Evolutionary conservation across 2,329 filamentous ascomycete genomes (phyloP).

Genomic region (Tolypocladium endophyticum): DNA sequence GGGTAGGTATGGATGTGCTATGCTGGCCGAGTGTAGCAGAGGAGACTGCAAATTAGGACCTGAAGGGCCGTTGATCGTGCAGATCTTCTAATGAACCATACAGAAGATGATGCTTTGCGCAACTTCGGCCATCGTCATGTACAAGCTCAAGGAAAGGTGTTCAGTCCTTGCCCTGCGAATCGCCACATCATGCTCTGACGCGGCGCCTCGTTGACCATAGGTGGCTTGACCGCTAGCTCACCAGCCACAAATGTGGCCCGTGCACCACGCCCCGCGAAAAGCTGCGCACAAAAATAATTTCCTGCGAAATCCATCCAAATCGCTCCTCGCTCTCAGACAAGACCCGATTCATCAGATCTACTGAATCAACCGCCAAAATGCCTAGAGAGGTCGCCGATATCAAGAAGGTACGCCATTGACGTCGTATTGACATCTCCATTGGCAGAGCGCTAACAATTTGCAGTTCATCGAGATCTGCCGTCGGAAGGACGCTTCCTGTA

Average conservation of each 20-base stretch:
- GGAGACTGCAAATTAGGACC: not conserved
- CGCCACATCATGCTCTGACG: not conserved
- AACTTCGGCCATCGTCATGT: not conserved
- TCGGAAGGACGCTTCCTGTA: slow-evolving; percentile 99
- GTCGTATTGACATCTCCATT: not conserved
- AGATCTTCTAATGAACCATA: not conserved
- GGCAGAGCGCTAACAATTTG: slow-evolving; percentile 19
- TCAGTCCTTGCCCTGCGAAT: not conserved
- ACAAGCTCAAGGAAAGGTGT: not conserved
- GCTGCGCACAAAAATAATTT: slow-evolving; percentile 16
- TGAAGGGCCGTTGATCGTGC: not conserved
- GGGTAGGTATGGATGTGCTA: not conserved
- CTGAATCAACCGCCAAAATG: slow-evolving; percentile 62
- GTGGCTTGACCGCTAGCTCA: not conserved
- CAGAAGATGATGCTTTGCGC: not conserved
- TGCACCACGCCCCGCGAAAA: slow-evolving; percentile 13
- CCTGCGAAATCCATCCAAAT: slow-evolving; percentile 11
- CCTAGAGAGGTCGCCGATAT: slow-evolving; percentile 97
- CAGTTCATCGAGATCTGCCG: slow-evolving; percentile 99
- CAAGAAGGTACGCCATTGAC: slow-evolving; percentile 55
- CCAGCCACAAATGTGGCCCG: slow-evolving; percentile 8
- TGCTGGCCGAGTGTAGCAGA: not conserved
- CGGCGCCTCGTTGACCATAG: not conserved
- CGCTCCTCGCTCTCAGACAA: slow-evolving; percentile 6
- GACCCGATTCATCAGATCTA: slow-evolving; percentile 12